A percentile compares a stretch with the other conserved stretches of the same genome.
These are phyloP conservation scores for Ensete glaucum DNA, from an alignment of 176 grass and related monocot species.

Conservation along the genomic window DNA sequence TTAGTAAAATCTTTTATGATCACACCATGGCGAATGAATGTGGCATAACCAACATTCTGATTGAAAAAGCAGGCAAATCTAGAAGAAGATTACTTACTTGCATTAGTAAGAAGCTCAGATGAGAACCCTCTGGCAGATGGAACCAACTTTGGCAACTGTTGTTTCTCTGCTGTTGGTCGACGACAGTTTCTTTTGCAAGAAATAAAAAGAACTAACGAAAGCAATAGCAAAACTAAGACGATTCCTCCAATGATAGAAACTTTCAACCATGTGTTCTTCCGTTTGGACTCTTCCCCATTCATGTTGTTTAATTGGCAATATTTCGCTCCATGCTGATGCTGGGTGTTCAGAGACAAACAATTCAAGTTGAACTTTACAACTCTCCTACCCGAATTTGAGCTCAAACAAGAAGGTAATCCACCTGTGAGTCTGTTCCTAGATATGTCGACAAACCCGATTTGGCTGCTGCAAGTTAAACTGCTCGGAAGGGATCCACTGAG, in stretches of 20 bases:
- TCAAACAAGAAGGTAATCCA: slow-evolving; percentile 71
- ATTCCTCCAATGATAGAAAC: slow-evolving; percentile 58
- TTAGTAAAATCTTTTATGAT: neutral
- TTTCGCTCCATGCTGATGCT: slow-evolving; percentile 50
- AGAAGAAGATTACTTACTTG: slow-evolving; percentile 58
- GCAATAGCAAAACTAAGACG: slow-evolving; percentile 41
- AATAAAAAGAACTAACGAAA: slow-evolving; percentile 48
- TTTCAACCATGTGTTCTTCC: slow-evolving; percentile 40
- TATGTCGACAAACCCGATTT: slow-evolving; percentile 82
- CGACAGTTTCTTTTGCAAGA: slow-evolving; percentile 51
- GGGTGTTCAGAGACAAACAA: slow-evolving; percentile 51
- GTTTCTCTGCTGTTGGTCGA: slow-evolving; percentile 49
- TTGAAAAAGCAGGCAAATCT: neutral
- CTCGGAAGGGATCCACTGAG: slow-evolving; percentile 53
- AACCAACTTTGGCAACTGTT: slow-evolving; percentile 55
- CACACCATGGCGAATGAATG: no score
- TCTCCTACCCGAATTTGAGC: slow-evolving; percentile 59
- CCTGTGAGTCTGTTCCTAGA: slow-evolving; percentile 61
- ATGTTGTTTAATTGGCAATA: slow-evolving; percentile 42
- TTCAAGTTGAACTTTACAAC: slow-evolving; percentile 69
- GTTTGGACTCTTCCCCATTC: slow-evolving; percentile 20
- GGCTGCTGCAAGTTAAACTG: slow-evolving; percentile 54
- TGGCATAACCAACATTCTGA: neutral
- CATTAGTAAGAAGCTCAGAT: slow-evolving; percentile 67
- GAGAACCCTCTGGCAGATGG: slow-evolving; percentile 51